These are phyloP conservation scores for Magnolia kwangsiensis DNA, from an alignment of 164 flowering plant genomes.

Conservation along the genomic window DNA sequence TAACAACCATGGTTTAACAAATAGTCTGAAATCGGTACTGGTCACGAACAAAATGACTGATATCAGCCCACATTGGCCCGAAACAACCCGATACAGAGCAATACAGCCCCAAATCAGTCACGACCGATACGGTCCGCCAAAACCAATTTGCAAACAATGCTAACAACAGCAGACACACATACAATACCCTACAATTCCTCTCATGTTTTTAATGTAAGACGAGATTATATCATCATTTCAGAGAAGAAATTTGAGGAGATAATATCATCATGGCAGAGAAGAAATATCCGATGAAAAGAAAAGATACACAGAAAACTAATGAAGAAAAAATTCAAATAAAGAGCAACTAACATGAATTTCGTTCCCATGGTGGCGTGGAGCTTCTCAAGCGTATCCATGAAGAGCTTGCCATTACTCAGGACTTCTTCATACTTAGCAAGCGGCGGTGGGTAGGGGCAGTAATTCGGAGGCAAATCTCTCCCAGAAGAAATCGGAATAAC, in stretches of 20 bases:
- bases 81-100: no score
- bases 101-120: no score
- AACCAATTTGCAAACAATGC: no score
- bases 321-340: background rate
- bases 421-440: constrained; percentile 63
- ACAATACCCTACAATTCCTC: no score
- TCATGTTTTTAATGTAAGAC: no score
- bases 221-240: no score
- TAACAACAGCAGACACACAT: no score
- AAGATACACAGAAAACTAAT: background rate
- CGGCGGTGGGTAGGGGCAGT: constrained; percentile 46
- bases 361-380: constrained; percentile 72
- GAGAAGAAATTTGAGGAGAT: background rate
- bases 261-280: background rate
- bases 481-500: background rate
- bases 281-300: background rate
- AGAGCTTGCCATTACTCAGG: constrained; percentile 38
- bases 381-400: constrained; percentile 63
- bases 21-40: no score
- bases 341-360: constrained; percentile 64
- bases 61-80: no score
- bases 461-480: background rate
- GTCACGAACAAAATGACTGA: no score
- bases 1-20: no score
- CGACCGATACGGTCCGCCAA: no score